Percentiles rank a stretch among this genome's conserved stretches.
Evolutionary conservation across 495 filamentous ascomycete genomes (phyloP).

Genomic region (Clohesyomyces aquaticus): DNA sequence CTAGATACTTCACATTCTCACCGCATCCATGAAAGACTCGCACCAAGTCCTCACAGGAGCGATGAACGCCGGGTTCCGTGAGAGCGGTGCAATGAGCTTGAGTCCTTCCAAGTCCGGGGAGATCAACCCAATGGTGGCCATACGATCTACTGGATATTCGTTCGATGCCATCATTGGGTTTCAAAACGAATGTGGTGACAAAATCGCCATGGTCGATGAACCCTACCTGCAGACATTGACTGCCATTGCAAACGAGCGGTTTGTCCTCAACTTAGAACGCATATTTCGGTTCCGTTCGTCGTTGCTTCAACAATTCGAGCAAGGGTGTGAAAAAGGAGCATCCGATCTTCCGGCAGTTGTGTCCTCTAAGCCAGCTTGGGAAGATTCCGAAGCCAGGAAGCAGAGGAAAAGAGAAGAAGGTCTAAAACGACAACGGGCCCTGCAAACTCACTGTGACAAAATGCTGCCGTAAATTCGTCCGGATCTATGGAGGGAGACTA

Average conservation of each 20-base stretch:
- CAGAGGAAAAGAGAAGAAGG: slow-evolving; percentile 68
- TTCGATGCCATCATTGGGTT: slow-evolving; percentile 79
- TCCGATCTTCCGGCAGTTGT: too few species aligned
- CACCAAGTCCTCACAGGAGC: slow-evolving; percentile 73
- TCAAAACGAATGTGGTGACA: slow-evolving; percentile 44
- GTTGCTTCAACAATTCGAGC: slow-evolving; percentile 22
- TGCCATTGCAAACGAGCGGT: slow-evolving; percentile 73
- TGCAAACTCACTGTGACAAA: neutral
- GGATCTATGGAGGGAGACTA: too few species aligned
- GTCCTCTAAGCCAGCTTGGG: slow-evolving; percentile 29
- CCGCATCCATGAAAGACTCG: slow-evolving; percentile 71
- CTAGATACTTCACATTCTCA: slow-evolving; percentile 86
- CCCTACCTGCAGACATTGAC: slow-evolving; percentile 67
- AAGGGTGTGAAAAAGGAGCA: too few species aligned
- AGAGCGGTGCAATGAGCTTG: slow-evolving; percentile 73
- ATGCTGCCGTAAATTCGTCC: too few species aligned
- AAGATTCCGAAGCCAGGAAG: slow-evolving; percentile 56
- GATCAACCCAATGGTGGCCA: slow-evolving; percentile 66
- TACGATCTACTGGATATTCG: slow-evolving; percentile 76
- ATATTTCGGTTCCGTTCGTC: slow-evolving; percentile 56
- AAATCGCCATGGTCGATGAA: slow-evolving; percentile 51
- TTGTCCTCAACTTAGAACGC: slow-evolving; percentile 71
- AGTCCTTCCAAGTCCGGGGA: slow-evolving; percentile 50
- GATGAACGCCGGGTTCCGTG: slow-evolving; percentile 80
- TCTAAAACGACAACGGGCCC: slow-evolving; percentile 42